Evolutionary conservation across 768 basidiomycete genomes (phyloP).

Genomic region (Phanerochaete sordida): DNA sequence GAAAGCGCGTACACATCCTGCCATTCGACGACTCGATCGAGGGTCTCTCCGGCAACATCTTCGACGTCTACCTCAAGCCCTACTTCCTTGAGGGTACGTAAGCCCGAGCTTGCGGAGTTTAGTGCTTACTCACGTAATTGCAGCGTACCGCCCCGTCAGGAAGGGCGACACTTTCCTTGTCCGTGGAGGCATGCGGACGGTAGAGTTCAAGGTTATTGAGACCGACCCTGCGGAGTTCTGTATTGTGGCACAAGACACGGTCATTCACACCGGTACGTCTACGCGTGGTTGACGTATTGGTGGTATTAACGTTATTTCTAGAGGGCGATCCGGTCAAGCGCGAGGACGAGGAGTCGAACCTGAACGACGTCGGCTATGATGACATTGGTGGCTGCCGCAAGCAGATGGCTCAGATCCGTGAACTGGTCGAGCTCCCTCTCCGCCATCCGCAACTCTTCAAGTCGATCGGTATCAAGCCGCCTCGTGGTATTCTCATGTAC

Average conservation of each 20-base stretch:
- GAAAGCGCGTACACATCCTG: conserved; percentile 93
- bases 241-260: conserved; percentile 98
- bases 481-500: conserved; percentile 97
- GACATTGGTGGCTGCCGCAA: conserved; percentile 99
- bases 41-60: conserved; percentile 96
- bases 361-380: conserved; percentile 97
- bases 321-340: conserved; percentile 99
- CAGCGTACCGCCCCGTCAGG: conserved; percentile 80
- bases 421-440: conserved; percentile 95
- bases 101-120: neutral
- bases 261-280: conserved; percentile 80
- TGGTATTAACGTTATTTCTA: conserved; percentile 23
- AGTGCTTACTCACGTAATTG: conserved; percentile 9
- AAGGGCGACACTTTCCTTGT: conserved; percentile 99
- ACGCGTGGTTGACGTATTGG: neutral
- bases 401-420: conserved; percentile 99
- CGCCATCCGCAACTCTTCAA: conserved; percentile 99
- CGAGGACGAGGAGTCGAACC: conserved; percentile 96
- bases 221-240: conserved; percentile 98
- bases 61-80: conserved; percentile 97
- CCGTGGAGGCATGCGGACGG: conserved; percentile 96
- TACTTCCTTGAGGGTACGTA: conserved; percentile 92
- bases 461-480: conserved; percentile 99
- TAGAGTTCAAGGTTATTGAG: conserved; percentile 99
- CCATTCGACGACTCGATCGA: conserved; percentile 99